These are phyloP conservation scores for Diaporthe sp. DNA, from an alignment of 2,329 filamentous ascomycete species.

Conservation along the genomic window DNA sequence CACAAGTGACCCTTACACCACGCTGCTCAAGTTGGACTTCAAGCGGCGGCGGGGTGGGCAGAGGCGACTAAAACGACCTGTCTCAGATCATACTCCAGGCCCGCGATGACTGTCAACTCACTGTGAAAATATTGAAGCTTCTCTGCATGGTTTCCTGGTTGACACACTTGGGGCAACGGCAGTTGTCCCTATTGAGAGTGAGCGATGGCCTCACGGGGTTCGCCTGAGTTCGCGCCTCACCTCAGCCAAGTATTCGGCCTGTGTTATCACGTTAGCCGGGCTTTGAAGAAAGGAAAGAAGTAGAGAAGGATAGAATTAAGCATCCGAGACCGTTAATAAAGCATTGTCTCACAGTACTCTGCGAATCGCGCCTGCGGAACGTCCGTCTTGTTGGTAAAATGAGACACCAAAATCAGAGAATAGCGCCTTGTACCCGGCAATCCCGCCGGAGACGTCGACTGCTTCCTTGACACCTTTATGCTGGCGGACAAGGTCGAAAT, in stretches of 20 bases:
- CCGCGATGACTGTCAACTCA: conserved; percentile 49
- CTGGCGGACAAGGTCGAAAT: background rate
- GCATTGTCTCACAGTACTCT: background rate
- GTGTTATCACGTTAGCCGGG: conserved; percentile 1
- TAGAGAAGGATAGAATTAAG: background rate
- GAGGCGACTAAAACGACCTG: conserved; percentile 40
- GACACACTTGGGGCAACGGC: conserved; percentile 76
- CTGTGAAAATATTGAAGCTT: conserved; percentile 76
- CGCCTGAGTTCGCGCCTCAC: conserved; percentile 5
- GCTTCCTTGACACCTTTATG: background rate
- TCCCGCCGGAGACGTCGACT: conserved; percentile 17
- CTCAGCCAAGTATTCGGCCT: conserved; percentile 39
- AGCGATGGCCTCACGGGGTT: background rate
- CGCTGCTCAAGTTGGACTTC: conserved; percentile 51
- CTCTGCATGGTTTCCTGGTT: conserved; percentile 80
- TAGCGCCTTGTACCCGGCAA: background rate
- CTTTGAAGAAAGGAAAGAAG: background rate
- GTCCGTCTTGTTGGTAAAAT: background rate
- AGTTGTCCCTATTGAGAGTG: conserved; percentile 73
- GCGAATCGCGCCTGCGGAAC: background rate
- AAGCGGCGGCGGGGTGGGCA: conserved; percentile 56
- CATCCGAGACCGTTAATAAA: background rate
- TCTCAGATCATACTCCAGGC: conserved; percentile 4
- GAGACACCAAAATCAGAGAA: background rate
- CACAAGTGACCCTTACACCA: conserved; percentile 66